Percentiles rank a stretch among this genome's conserved stretches.
Conservation (phyloP, 164 flowering plant genomes). For the Berberis thunbergii region DNA sequence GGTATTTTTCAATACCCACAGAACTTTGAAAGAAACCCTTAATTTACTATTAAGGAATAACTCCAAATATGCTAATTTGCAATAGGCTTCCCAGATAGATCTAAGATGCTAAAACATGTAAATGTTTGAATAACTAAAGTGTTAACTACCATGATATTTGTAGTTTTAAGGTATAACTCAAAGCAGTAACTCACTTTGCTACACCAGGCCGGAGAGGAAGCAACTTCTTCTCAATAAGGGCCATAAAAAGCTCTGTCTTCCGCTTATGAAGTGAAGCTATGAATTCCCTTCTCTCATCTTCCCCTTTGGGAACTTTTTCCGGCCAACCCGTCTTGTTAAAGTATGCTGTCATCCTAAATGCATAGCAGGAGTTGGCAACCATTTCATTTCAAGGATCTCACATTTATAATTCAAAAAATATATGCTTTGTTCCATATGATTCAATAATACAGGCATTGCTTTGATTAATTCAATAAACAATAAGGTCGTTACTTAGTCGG, state of each 20-base stretch:
- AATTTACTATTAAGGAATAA: not conserved
- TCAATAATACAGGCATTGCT: too few species aligned
- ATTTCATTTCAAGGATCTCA: conserved; percentile 1
- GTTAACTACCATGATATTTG: not conserved
- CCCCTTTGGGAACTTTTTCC: conserved; percentile 73
- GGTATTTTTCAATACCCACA: not conserved
- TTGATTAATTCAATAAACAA: too few species aligned
- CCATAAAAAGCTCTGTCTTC: conserved; percentile 90
- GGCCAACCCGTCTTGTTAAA: conserved; percentile 94
- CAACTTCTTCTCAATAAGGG: conserved; percentile 83
- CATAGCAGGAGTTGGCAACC: conserved; percentile 2
- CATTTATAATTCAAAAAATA: too few species aligned
- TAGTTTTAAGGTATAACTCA: not conserved
- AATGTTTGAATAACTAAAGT: not conserved
- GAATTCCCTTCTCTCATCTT: conserved; percentile 71
- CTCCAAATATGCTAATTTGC: not conserved
- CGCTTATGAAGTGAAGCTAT: conserved; percentile 87
- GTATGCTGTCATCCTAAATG: conserved; percentile 86
- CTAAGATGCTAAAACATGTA: not conserved
- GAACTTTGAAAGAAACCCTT: not conserved
- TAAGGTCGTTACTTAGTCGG: too few species aligned
- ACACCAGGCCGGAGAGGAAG: conserved; percentile 98
- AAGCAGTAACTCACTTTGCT: conserved; percentile 53
- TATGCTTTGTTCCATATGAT: too few species aligned
- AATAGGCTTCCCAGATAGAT: not conserved